These are phyloP conservation scores for Vitis riparia DNA, from an alignment of 164 flowering plant species.

Conservation along the genomic window DNA sequence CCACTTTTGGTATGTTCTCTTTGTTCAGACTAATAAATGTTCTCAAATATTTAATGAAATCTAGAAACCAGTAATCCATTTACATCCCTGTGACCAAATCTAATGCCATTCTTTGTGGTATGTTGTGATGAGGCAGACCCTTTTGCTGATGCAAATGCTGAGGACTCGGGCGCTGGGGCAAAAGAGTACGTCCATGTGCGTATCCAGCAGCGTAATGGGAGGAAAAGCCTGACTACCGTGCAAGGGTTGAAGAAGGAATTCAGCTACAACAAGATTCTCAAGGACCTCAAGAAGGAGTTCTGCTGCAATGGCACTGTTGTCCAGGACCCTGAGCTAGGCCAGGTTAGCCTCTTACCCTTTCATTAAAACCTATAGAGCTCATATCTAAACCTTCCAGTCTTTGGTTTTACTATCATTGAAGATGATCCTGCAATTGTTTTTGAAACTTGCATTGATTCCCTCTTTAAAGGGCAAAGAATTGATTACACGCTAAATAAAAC, in stretches of 20 bases:
- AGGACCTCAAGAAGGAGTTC: constrained; percentile 65
- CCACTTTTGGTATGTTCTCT: constrained; percentile 33
- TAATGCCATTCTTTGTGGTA: too few relatives aligned
- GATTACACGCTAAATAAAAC: too few relatives aligned
- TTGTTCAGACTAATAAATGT: not conserved
- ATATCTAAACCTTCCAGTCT: not conserved
- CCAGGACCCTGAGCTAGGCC: constrained; percentile 68
- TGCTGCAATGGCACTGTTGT: constrained; percentile 77
- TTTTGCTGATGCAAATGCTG: constrained; percentile 67
- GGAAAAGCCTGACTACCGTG: constrained; percentile 70
- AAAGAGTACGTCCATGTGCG: constrained; percentile 66
- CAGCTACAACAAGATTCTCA: constrained; percentile 59
- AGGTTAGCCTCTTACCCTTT: constrained; percentile 26
- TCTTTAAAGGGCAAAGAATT: too few relatives aligned
- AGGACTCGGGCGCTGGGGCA: constrained; percentile 55
- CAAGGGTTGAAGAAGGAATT: constrained; percentile 63
- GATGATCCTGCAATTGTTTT: too few relatives aligned
- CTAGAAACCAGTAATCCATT: too few relatives aligned
- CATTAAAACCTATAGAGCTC: too few relatives aligned
- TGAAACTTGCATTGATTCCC: too few relatives aligned
- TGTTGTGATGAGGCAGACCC: constrained; percentile 35
- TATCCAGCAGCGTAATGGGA: constrained; percentile 61
- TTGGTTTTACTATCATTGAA: not conserved
- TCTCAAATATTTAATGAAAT: too few relatives aligned
- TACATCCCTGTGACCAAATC: too few relatives aligned